Base-by-base conservation (phyloP, 192 early-diverging fungal species). In the Coemansia sp. region DNA sequence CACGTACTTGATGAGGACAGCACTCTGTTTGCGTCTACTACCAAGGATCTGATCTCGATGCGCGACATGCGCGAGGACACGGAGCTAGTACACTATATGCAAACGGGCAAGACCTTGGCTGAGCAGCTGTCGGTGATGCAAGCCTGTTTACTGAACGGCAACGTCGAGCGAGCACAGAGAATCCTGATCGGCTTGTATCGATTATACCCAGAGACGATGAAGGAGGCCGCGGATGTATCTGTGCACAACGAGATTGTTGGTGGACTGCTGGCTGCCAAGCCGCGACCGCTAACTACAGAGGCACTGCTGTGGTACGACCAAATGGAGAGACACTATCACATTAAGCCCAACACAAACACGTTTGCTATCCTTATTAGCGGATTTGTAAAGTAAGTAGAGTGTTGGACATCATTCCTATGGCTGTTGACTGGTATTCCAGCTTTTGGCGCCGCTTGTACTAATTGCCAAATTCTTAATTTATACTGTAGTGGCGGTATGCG, bases 171-270 rank as follows among this genome's bases (percentile, higher is more conserved):
- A 15, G 95, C 95, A 11, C 88, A 91, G 62, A 77, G 86, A 23
- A 87, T 95, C 36, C 86, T 94, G 63, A 53, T 82, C 5, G 84
- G 89, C 25, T 70, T 92, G 25, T 84, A 88, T 65, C 86, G 84
- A 59, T 80, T 84, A 63, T 88, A 90, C 66, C 82, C 89, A 3
- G 80, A 82, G 29, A 92, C 93, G 53, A 92, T 93, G 91, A 67
- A 81, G 37, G 78, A 90, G 31, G 74, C 87, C 12, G 87, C 86
- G 4, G 90, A 93, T 39, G 89, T 87, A 12, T 77, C 84, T 14
- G 79, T 95, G 42, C 86, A 94, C 73, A 97, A 97, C 73, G 87
- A 90, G 37, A 92, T 97, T 36, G 75, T 97, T n/a, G 87, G 90
- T 51, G 90, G 88, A 9, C 86, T 92, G 50, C 72, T 90, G 55